Percentiles rank a stretch among this genome's conserved stretches.
These are phyloP conservation scores for Cyphellophora attinorum DNA, from an alignment of 2,329 filamentous ascomycete genomes.

Conservation along the genomic window DNA sequence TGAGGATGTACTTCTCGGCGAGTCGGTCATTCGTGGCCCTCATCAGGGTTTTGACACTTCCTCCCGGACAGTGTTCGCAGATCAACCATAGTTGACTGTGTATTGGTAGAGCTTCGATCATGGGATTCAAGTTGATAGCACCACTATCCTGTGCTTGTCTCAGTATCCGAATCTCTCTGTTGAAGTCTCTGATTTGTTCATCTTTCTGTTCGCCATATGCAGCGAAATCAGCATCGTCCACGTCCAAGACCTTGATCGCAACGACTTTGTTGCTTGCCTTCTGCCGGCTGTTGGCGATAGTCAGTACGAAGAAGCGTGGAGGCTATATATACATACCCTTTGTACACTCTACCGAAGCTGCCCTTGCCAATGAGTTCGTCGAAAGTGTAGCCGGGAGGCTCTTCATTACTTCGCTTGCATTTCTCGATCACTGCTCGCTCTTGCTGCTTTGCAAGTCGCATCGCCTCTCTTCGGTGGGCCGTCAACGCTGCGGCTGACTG, in stretches of 20 bases:
- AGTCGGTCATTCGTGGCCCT: constrained; percentile 39
- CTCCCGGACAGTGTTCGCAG: constrained; percentile 57
- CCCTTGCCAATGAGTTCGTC: constrained; percentile 43
- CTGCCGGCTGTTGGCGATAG: constrained; percentile 20
- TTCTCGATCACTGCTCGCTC: constrained; percentile 35
- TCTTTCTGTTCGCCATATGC: constrained; percentile 35
- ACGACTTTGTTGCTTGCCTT: constrained; percentile 31
- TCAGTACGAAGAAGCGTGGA: constrained; percentile 1
- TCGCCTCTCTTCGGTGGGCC: constrained; percentile 39
- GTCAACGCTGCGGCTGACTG: constrained; percentile 28
- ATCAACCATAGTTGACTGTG: constrained; percentile 59
- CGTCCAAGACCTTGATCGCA: constrained; percentile 43
- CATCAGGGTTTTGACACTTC: constrained; percentile 55
- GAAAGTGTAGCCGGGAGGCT: constrained; percentile 37
- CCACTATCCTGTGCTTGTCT: constrained; percentile 53
- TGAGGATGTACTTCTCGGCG: constrained; percentile 53
- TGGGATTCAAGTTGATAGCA: constrained; percentile 54
- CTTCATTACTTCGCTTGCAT: constrained; percentile 34
- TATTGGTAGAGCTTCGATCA: constrained; percentile 54
- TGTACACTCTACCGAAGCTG: constrained; percentile 42
- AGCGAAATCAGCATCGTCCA: constrained; percentile 39
- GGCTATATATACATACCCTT: constrained; percentile 25
- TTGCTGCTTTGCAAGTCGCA: constrained; percentile 37
- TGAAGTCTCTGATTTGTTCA: constrained; percentile 44
- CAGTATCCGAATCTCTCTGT: constrained; percentile 54